phyloP scores from a whole-genome alignment of 768 basidiomycete species.

The Dacryopinax primogenitus region DNA sequence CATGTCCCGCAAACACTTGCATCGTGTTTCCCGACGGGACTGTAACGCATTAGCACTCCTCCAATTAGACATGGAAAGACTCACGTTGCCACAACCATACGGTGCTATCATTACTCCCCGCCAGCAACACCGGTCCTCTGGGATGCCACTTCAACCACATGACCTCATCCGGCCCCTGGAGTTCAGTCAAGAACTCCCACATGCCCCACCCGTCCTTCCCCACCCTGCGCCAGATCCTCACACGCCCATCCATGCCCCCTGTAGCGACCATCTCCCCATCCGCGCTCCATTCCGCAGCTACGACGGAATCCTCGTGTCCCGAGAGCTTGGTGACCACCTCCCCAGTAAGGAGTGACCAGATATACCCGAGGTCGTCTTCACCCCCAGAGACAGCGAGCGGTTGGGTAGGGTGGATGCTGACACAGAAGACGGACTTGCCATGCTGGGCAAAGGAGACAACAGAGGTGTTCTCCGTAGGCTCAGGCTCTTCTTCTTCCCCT shows the following conservation, averaged over 20 bases:
- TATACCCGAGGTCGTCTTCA: constrained; percentile 87
- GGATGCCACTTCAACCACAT: constrained; percentile 96
- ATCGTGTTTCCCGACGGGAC: constrained; percentile 92
- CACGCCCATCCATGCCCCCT: constrained; percentile 95
- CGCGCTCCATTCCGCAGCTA: constrained; percentile 57
- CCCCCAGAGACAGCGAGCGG: constrained; percentile 84
- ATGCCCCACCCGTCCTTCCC: constrained; percentile 52
- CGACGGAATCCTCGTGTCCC: constrained; percentile 89
- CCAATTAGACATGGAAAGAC: constrained; percentile 22
- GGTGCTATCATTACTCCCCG: constrained; percentile 84
- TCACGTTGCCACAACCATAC: constrained; percentile 96
- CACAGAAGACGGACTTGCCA: constrained; percentile 63
- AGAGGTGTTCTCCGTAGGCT: constrained; percentile 34
- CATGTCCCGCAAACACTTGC: constrained; percentile 91
- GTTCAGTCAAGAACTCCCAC: constrained; percentile 91
- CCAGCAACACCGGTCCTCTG: constrained; percentile 73
- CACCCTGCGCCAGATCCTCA: constrained; percentile 81
- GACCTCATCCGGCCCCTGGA: constrained; percentile 92
- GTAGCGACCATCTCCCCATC: constrained; percentile 92
- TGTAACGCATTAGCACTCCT: constrained; percentile 25
- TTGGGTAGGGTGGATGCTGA: constrained; percentile 68
- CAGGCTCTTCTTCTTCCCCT: constrained; percentile 25
- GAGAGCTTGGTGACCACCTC: constrained; percentile 71
- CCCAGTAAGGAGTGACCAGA: constrained; percentile 80
- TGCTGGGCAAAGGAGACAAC: constrained; percentile 60